A percentile compares a stretch with the other conserved stretches of the same genome.
Evolutionary conservation across 1,284 basidiomycete species (phyloP).

Genomic region (Ganoderma lucidum): DNA sequence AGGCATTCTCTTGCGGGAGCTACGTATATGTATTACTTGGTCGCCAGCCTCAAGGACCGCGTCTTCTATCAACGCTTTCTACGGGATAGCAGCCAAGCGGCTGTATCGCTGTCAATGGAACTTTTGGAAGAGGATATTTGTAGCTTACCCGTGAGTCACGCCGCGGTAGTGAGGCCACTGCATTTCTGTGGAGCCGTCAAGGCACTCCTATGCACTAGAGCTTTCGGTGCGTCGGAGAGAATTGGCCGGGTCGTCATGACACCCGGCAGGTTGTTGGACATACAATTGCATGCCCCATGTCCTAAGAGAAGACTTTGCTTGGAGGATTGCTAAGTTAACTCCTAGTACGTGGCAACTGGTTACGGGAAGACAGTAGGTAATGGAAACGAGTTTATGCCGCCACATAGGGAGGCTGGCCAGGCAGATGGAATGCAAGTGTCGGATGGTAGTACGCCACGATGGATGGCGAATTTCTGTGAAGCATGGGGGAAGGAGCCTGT

Average conservation of each 20-base stretch:
- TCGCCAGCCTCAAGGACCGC: background rate
- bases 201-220: background rate
- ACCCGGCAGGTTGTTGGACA: background rate
- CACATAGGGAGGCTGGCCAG: background rate
- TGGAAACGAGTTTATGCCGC: background rate
- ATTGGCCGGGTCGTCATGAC: constrained; percentile 5
- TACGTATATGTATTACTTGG: background rate
- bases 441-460: background rate
- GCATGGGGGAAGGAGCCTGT: background rate
- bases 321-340: background rate
- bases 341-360: background rate
- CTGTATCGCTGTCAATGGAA: background rate
- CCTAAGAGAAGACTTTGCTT: background rate
- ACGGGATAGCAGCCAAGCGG: background rate
- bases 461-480: background rate
- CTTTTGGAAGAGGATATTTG: background rate
- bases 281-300: background rate
- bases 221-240: background rate
- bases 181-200: background rate
- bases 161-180: background rate
- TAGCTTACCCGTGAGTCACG: background rate
- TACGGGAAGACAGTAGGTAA: background rate
- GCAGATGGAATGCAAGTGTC: background rate
- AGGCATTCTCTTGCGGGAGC: background rate
- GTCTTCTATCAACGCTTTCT: background rate